Percentiles rank a stretch among this genome's conserved stretches.
phyloP scores from a whole-genome alignment of 345 rosid species.

The Brassica cretica region DNA sequence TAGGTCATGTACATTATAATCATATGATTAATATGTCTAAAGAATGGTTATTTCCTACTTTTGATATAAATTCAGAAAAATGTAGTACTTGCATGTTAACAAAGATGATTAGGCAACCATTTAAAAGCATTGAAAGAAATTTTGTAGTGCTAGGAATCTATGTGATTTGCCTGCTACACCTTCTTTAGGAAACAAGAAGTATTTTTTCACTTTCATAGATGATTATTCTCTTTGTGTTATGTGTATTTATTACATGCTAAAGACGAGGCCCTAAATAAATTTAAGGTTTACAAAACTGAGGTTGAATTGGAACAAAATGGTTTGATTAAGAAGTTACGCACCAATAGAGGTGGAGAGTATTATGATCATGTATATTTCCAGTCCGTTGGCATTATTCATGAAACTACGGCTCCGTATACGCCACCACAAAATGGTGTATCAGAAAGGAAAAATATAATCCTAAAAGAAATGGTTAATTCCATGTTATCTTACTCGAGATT shows the following conservation, averaged over 20 bases:
- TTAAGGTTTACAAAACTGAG: no score
- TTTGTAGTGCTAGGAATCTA: neutral
- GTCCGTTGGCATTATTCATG: neutral
- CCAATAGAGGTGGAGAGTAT: neutral
- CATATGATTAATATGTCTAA: neutral
- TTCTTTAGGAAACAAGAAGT: neutral
- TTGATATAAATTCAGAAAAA: neutral
- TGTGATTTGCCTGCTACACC: neutral
- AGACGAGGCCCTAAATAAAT: no score
- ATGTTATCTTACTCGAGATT: neutral
- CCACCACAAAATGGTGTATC: neutral
- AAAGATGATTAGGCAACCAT: neutral
- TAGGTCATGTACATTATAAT: neutral
- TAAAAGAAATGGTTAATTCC: conserved; percentile 14
- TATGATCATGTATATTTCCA: neutral
- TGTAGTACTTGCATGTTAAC: neutral
- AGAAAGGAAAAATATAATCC: neutral
- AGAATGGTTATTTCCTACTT: neutral
- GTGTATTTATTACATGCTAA: no score
- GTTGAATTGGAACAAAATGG: no score
- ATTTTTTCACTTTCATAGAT: neutral
- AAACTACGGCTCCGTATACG: neutral
- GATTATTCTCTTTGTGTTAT: neutral
- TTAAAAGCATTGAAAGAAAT: neutral
- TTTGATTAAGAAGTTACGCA: no score